A percentile compares a stretch with the other conserved stretches of the same genome.
These are phyloP conservation scores for Candida vaughaniae DNA, from an alignment of 805 yeast genomes.

Conservation along the genomic window DNA sequence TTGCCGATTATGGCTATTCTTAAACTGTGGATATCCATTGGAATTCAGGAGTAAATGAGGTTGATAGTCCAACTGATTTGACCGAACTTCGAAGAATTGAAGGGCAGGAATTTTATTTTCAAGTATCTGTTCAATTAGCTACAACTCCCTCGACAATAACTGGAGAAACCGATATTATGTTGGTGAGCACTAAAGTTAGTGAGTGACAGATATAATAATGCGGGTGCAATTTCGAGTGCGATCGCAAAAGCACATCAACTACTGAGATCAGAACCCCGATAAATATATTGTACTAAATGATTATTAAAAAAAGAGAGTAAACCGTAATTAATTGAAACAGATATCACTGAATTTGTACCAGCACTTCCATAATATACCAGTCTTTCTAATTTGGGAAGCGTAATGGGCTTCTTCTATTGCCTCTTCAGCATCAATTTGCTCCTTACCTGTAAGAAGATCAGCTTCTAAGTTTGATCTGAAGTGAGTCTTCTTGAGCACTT, in stretches of 20 bases:
- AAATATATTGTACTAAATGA: too few relatives aligned
- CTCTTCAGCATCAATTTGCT: constrained; percentile 35
- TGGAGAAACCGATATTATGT: too few relatives aligned
- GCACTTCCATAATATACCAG: constrained; percentile 21
- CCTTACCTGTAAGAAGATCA: constrained; percentile 34
- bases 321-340: constrained; percentile 13
- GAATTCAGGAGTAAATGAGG: neutral
- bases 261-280: too few relatives aligned
- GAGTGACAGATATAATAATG: too few relatives aligned
- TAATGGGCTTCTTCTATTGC: constrained; percentile 22
- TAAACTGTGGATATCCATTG: constrained; percentile 6
- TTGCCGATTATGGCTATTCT: constrained; percentile 38
- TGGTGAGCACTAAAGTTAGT: too few relatives aligned
- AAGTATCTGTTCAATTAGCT: too few relatives aligned
- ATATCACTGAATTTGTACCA: constrained; percentile 14
- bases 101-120: too few relatives aligned
- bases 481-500: constrained; percentile 28
- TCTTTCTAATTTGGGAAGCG: constrained; percentile 19
- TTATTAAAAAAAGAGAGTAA: neutral
- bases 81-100: too few relatives aligned
- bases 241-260: too few relatives aligned
- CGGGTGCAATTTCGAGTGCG: too few relatives aligned
- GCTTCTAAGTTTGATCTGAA: constrained; percentile 31
- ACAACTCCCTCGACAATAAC: too few relatives aligned
- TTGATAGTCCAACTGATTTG: too few relatives aligned